phyloP scores from a whole-genome alignment of 805 yeast species.

The Ogataea trehaloabstinens region DNA sequence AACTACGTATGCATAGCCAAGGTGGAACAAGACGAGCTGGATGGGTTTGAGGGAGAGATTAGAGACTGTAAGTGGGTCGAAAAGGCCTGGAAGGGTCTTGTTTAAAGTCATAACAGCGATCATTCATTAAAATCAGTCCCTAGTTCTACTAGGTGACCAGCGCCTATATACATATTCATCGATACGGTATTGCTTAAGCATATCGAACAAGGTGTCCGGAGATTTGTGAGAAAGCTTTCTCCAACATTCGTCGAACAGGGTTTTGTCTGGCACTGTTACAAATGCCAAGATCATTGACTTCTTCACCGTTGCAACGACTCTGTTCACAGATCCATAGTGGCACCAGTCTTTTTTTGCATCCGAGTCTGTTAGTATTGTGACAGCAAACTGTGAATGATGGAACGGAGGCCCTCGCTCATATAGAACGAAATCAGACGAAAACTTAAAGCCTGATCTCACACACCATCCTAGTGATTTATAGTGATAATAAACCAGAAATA shows the following conservation, averaged over 20 bases:
- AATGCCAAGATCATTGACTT: slow-evolving; percentile 71
- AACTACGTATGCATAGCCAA: slow-evolving; percentile 80
- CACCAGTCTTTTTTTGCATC: slow-evolving; percentile 34
- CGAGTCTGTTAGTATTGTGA: slow-evolving; percentile 27
- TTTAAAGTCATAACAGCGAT: slow-evolving; percentile 24
- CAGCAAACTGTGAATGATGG: slow-evolving; percentile 86
- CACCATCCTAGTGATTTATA: slow-evolving; percentile 93
- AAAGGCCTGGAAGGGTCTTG: slow-evolving; percentile 63
- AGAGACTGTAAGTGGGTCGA: slow-evolving; percentile 87
- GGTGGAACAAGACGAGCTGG: slow-evolving; percentile 44
- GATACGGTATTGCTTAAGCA: slow-evolving; percentile 47
- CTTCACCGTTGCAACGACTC: slow-evolving; percentile 86
- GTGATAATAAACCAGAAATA: slow-evolving; percentile 79
- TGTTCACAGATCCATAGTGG: slow-evolving; percentile 65
- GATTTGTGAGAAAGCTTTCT: slow-evolving; percentile 9
- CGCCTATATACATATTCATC: slow-evolving; percentile 70
- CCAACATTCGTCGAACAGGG: slow-evolving; percentile 26
- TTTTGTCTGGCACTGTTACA: slow-evolving; percentile 53
- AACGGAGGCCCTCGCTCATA: slow-evolving; percentile 95
- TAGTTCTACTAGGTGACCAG: slow-evolving; percentile 82
- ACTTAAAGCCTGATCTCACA: slow-evolving; percentile 85
- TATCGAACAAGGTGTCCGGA: slow-evolving; percentile 20
- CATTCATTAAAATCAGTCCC: slow-evolving; percentile 50
- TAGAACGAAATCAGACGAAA: slow-evolving; percentile 81
- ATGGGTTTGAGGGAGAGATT: slow-evolving; percentile 40